phyloP scores from a whole-genome alignment of 108 stramenopile genomes.

The Nitzschia sp. region DNA sequence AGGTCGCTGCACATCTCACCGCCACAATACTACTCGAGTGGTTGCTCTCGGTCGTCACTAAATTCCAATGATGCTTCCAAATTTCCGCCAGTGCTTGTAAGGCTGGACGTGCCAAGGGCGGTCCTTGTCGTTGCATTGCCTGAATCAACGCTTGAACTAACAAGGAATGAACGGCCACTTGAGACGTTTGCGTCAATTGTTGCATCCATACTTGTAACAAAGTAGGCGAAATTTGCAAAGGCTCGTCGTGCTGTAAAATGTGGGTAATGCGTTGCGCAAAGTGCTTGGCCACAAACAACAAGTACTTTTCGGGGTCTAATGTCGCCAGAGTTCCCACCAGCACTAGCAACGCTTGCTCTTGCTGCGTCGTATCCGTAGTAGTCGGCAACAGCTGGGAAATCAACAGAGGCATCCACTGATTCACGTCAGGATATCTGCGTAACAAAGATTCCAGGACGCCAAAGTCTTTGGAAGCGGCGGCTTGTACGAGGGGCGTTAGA shows the following conservation, averaged over 20 bases:
- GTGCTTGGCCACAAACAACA: background rate
- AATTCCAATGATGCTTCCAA: background rate
- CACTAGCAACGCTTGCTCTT: background rate
- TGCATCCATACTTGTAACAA: constrained; percentile 26
- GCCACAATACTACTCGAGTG: constrained; percentile 4
- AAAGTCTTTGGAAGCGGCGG: background rate
- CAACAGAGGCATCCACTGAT: background rate
- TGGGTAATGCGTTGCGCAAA: background rate
- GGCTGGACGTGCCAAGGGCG: background rate
- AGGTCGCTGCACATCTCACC: constrained; percentile 28
- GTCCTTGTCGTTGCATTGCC: background rate
- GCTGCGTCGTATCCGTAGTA: background rate
- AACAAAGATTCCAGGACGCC: background rate
- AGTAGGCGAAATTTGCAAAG: constrained; percentile 1
- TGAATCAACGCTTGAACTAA: constrained; percentile 4
- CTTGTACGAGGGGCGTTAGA: background rate
- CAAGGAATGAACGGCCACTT: constrained; percentile 15
- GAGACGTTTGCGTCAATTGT: constrained; percentile 10
- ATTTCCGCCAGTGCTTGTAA: background rate
- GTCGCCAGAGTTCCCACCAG: constrained; percentile 12
- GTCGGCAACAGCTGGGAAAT: background rate
- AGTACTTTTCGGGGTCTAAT: background rate
- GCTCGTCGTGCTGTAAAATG: background rate
- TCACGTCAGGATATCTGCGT: background rate
- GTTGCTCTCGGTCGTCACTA: background rate